Evolutionary conservation across 2,329 filamentous ascomycete genomes (phyloP).

Genomic region (Bipolaris gigantea): DNA sequence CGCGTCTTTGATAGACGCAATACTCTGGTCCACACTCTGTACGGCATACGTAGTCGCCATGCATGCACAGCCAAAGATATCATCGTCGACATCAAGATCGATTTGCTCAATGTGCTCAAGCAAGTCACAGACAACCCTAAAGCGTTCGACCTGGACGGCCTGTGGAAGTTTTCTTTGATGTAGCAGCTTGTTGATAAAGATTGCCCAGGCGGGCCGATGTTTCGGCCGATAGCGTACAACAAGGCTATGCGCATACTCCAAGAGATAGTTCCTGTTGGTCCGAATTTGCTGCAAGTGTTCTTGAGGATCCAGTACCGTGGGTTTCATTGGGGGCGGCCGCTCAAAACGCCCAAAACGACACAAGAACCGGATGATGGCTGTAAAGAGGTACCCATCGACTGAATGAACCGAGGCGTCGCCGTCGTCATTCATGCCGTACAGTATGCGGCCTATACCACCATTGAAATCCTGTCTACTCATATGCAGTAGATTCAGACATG

Average conservation of each 20-base stretch:
- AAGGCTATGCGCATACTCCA: conserved; percentile 37
- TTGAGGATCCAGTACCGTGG: conserved; percentile 12
- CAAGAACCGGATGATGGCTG: conserved; percentile 36
- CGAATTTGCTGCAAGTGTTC: conserved; percentile 24
- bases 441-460: conserved; percentile 26
- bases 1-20: conserved; percentile 11
- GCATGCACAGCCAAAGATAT: conserved; percentile 40
- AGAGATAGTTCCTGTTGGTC: conserved; percentile 27
- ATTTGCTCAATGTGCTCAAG: conserved; percentile 31
- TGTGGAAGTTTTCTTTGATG: conserved; percentile 6
- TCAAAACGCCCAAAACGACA: conserved; percentile 35
- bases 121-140: conserved; percentile 28
- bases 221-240: conserved; percentile 26
- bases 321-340: conserved; percentile 5
- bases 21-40: conserved; percentile 20
- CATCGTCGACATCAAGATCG: conserved; percentile 41
- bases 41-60: conserved; percentile 35
- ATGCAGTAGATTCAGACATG: conserved; percentile 25
- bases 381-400: conserved; percentile 31
- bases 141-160: conserved; percentile 18
- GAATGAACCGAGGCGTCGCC: conserved; percentile 4
- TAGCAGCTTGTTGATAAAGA: conserved; percentile 30
- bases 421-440: conserved; percentile 22
- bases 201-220: conserved; percentile 37
- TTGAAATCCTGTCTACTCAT: conserved; percentile 19